Evolutionary conservation across 768 basidiomycete species (phyloP).

Genomic region (Leccinum imitatum): DNA sequence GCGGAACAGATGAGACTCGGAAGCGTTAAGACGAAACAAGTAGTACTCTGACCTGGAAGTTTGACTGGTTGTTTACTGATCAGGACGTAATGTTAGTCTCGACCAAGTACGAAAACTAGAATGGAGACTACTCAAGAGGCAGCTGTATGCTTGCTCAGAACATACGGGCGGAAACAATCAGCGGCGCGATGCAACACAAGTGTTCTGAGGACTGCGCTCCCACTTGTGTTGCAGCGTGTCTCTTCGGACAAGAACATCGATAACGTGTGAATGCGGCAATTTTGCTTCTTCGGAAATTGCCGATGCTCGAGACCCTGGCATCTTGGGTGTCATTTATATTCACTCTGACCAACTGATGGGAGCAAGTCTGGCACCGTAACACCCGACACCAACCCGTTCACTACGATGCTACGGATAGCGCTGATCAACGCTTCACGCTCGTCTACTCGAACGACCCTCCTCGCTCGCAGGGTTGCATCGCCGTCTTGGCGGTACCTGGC

Average conservation of each 20-base stretch:
- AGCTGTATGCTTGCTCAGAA: neutral
- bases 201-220: conserved; percentile 49
- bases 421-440: conserved; percentile 17
- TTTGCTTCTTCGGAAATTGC: neutral
- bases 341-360: neutral
- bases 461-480: conserved; percentile 3
- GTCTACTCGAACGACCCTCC: conserved; percentile 9
- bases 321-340: neutral
- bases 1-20: neutral
- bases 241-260: neutral
- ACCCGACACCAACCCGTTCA: neutral
- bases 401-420: conserved; percentile 26
- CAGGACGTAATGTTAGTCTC: neutral
- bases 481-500: conserved; percentile 19
- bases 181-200: conserved; percentile 29
- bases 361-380: neutral
- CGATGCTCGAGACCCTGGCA: neutral
- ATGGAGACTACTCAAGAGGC: too few species aligned
- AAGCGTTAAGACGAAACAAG: neutral
- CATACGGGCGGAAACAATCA: neutral
- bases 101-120: neutral
- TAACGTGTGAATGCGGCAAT: neutral
- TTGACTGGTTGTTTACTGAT: neutral
- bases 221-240: conserved; percentile 32
- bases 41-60: neutral